Base-by-base conservation (phyloP, 495 filamentous ascomycete species). In the Tuber umbilicatum region DNA sequence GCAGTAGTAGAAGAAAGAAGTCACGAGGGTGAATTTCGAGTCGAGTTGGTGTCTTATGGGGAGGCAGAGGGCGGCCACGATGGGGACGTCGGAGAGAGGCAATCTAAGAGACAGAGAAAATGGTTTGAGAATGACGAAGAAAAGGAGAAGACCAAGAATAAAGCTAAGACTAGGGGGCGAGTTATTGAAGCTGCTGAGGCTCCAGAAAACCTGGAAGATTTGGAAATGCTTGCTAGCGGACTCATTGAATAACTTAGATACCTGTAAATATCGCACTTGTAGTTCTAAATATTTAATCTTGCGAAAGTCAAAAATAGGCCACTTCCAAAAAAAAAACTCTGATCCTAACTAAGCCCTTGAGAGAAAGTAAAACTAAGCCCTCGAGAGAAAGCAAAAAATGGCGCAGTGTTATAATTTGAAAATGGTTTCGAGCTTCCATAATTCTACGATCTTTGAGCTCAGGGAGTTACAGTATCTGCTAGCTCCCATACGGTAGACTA, bases 201-300 rank as follows among this genome's bases (percentile, higher is more conserved):
- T 83, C 92, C 93, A 73, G 89, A 94, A 83, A 97, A 91, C 38
- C 83, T 97, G 85, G 92, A 94, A 80, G 93, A 97, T 86, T 85
- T 97, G 83, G 94, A 98, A 84, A 90, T 91, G 72, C 81, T 97
- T 87, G 94, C 94, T 77, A 89, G 91, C 77, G 93, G 92, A 2
- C 84, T 97, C 81, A 86, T 98, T 80, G 91, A 87, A 71, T 86
- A 85, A 73, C 71, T 67, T n/a, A 70, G 68, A 47, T 64, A 27
- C 55, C 27, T 64, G 27, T 68, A 68, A 68, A 23, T 76, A 72
- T 41, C 68, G 14, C 38, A 21, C 47, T 5, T 64, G 41, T 60
- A 72, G 21, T 71, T 86, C 72, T 75, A 47, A 43, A 68, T 64
- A 27, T 64, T 64, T 64, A 35, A 64, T 64, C 12, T 64, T 31